phyloP scores from a whole-genome alignment of 2,329 filamentous ascomycete species.

The Dactylellina haptotyla region DNA sequence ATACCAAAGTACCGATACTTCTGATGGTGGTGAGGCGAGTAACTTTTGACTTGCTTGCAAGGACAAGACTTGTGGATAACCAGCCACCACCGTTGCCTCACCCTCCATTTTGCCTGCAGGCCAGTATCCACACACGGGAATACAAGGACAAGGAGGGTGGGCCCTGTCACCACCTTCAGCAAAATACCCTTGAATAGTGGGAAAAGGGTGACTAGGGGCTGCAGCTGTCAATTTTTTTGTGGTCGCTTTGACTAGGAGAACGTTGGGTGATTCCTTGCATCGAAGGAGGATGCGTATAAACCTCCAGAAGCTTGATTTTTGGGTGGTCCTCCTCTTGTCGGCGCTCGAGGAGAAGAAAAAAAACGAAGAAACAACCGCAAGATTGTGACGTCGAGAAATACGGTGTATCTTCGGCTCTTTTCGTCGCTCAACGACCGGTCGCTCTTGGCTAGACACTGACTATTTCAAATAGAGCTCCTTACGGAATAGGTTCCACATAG shows the following conservation, averaged over 20 bases:
- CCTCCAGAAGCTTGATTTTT: slow-evolving; percentile 35
- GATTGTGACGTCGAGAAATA: neutral
- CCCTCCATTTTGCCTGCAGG: slow-evolving; percentile 52
- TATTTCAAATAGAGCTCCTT: slow-evolving; percentile 47
- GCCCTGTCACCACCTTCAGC: slow-evolving; percentile 47
- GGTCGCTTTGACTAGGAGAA: slow-evolving; percentile 41
- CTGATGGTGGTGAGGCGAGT: neutral
- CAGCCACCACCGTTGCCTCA: slow-evolving; percentile 55
- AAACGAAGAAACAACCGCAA: neutral
- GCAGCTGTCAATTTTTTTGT: slow-evolving; percentile 52
- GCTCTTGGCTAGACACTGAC: neutral
- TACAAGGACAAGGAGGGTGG: slow-evolving; percentile 50
- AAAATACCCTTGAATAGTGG: slow-evolving; percentile 53
- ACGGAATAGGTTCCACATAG: slow-evolving; percentile 47
- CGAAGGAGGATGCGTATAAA: slow-evolving; percentile 43
- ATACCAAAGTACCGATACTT: slow-evolving; percentile 34
- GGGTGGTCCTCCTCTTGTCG: neutral
- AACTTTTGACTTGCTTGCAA: neutral
- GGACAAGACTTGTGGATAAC: slow-evolving; percentile 13
- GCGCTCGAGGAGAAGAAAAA: neutral
- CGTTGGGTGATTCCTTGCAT: slow-evolving; percentile 37
- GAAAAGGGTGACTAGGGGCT: slow-evolving; percentile 48
- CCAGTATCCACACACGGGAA: slow-evolving; percentile 48
- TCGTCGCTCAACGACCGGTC: neutral
- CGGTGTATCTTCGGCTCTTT: slow-evolving; percentile 2